Conservation (phyloP, 208 protist species). For the Tritrichomonas foetus region DNA sequence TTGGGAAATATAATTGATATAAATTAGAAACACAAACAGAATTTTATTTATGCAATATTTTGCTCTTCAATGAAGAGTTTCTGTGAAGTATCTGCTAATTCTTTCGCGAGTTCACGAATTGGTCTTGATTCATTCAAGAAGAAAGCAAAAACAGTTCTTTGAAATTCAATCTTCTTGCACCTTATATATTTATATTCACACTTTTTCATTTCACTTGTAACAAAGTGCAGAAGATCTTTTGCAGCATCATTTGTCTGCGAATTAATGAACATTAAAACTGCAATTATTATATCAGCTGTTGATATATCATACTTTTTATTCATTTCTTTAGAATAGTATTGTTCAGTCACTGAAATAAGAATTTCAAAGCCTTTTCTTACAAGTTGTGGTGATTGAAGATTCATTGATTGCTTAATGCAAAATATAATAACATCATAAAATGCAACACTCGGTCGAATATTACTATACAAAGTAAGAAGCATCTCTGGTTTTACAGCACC, state of each 20-base stretch:
- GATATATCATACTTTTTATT: not conserved
- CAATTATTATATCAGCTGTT: not conserved
- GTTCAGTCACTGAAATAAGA: not conserved
- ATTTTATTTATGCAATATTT: too few species aligned
- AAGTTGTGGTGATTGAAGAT: too few species aligned
- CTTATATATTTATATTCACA: not conserved
- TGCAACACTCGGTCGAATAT: too few species aligned
- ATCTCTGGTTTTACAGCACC: not conserved
- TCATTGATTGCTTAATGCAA: too few species aligned
- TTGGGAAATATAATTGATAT: too few species aligned
- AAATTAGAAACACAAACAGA: too few species aligned
- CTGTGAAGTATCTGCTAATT: not conserved
- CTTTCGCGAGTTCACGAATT: not conserved
- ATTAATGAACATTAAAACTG: not conserved
- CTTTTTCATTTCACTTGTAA: not conserved
- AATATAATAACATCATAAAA: too few species aligned
- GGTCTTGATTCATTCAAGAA: not conserved
- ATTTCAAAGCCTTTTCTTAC: too few species aligned
- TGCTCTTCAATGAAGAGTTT: too few species aligned
- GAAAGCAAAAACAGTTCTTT: not conserved
- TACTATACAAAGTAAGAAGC: not conserved
- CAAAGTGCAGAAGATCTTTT: not conserved
- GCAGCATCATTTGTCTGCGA: not conserved
- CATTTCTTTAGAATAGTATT: not conserved
- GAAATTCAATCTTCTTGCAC: not conserved